Percentiles rank a stretch among this genome's conserved stretches.
Conservation (phyloP, 768 basidiomycete genomes). For the Mycena kentingensis region DNA sequence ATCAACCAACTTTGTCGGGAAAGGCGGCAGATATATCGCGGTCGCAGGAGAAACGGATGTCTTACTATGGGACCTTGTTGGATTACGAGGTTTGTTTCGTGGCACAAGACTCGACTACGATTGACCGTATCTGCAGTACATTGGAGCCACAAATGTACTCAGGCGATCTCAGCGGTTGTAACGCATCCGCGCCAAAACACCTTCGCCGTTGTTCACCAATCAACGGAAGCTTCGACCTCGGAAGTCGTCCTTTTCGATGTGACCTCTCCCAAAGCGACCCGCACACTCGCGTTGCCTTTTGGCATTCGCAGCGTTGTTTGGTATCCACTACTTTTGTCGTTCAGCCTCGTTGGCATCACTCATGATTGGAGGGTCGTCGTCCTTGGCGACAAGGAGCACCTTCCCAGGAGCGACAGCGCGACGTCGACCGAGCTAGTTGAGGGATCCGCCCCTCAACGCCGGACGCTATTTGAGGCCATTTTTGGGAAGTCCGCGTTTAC, state of each 20-base stretch:
- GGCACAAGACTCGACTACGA: slow-evolving; percentile 1
- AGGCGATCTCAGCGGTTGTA: slow-evolving; percentile 47
- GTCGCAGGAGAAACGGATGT: slow-evolving; percentile 51
- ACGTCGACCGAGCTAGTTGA: slow-evolving; percentile 40
- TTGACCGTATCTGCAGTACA: slow-evolving; percentile 46
- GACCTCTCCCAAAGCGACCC: slow-evolving; percentile 46
- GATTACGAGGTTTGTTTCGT: slow-evolving; percentile 53
- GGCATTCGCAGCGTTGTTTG: slow-evolving; percentile 52
- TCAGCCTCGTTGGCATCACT: slow-evolving; percentile 72
- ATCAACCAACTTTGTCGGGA: slow-evolving; percentile 67
- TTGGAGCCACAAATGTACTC: slow-evolving; percentile 52
- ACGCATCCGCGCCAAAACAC: slow-evolving; percentile 57
- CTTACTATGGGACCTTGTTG: slow-evolving; percentile 73
- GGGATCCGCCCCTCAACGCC: slow-evolving; percentile 31
- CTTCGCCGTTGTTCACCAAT: slow-evolving; percentile 58
- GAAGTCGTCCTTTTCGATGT: slow-evolving; percentile 52
- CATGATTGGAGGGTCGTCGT: slow-evolving; percentile 63
- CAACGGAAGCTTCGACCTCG: slow-evolving; percentile 34
- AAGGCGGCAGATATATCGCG: slow-evolving; percentile 69
- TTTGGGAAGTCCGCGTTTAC: slow-evolving; percentile 79
- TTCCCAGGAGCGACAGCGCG: slow-evolving; percentile 44
- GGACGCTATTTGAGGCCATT: slow-evolving; percentile 86
- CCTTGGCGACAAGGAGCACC: slow-evolving; percentile 60
- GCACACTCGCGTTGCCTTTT: slow-evolving; percentile 58
- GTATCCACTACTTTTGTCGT: slow-evolving; percentile 38